phyloP scores from a whole-genome alignment of 2,329 filamentous ascomycete species.

The Trichoderma brevicompactum region DNA sequence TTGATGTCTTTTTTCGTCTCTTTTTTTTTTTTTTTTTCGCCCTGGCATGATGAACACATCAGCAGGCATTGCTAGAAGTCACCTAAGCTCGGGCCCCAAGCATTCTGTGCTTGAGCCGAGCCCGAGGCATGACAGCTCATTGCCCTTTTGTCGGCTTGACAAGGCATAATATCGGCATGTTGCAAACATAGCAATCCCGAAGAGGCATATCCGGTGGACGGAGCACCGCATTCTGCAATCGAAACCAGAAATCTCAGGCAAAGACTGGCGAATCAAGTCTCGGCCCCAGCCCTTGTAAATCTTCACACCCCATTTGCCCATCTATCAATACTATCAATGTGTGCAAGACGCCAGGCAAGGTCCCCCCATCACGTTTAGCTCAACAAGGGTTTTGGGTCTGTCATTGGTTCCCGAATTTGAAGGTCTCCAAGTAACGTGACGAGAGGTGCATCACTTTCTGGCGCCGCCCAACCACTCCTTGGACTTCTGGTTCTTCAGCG shows the following conservation, averaged over 20 bases:
- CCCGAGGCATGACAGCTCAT: constrained; percentile 36
- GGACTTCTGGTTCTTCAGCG: not conserved
- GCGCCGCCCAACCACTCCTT: constrained; percentile 15
- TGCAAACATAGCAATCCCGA: not conserved
- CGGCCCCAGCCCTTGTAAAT: not conserved
- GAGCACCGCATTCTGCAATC: not conserved
- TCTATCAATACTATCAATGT: constrained; percentile 11
- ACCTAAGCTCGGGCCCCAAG: constrained; percentile 37
- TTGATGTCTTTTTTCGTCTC: not conserved
- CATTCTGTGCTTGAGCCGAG: constrained; percentile 37
- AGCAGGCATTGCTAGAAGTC: constrained; percentile 30
- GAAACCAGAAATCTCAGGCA: not conserved
- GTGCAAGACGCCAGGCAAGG: constrained; percentile 10
- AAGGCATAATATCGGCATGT: constrained; percentile 3
- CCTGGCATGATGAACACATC: not conserved
- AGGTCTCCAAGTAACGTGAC: constrained; percentile 43
- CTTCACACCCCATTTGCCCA: constrained; percentile 18
- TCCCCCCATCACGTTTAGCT: constrained; percentile 29
- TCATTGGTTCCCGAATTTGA: constrained; percentile 43
- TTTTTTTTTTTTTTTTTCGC: not conserved
- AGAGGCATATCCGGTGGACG: not conserved
- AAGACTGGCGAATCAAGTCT: constrained; percentile 5
- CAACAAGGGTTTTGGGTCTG: constrained; percentile 39
- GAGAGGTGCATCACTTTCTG: constrained; percentile 19
- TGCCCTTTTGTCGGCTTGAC: constrained; percentile 33